Base-by-base conservation (phyloP, 352 stramenopile species). In the Ochromonadaceae sp. region DNA sequence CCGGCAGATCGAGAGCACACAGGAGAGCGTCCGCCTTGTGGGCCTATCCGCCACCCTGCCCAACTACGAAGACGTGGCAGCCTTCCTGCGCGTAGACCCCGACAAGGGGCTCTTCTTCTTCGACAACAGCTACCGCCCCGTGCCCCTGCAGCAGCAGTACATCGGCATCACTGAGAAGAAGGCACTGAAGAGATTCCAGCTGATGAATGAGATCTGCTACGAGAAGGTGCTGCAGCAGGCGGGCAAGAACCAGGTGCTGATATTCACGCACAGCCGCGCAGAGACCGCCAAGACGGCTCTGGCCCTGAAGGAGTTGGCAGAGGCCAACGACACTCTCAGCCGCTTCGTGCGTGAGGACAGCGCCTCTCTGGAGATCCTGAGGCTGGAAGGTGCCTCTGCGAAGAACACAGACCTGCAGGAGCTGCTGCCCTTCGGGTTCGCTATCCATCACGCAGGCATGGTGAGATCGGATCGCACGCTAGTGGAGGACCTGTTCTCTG, bases 171-270 rank as follows among this genome's bases (percentile, higher is more conserved):
- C 92, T 48, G 93, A 99, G 75, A 95, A 95, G 69, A 98, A 98
- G 76, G 88, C 95, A 30, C 92, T 99, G 60, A 97, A 97, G 74
- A 81, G 92, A 0, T 96, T 99, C 67, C 82, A 93, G 43, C 76
- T 98, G 70, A 97, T 98, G 84, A 99, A 99, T 76, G 88, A 98
- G 65, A 97, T 99, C 66, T 98, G 91, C 67, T 99, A 98, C 71
- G 93, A 99, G 63, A 99, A 99, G 71, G 85, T 95, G 1, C 68
- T 95, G 31, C 78, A 88, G 39, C 90, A 98, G 67, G 88, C 88
- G 5, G 90, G 72, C 62, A 88, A 93, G 66, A 96, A 97, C 75
- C 93, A 99, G 42, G 68, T 99, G 39, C 74, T 99, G 0, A 97
- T 99, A 56, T 99, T 99, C 74, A 91, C 98, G 22, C 93, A 99